Evolutionary conservation across 2,329 filamentous ascomycete species (phyloP), one percentile per base, ranked within the genome.

Genomic region (Colletotrichum sp.): DNA sequence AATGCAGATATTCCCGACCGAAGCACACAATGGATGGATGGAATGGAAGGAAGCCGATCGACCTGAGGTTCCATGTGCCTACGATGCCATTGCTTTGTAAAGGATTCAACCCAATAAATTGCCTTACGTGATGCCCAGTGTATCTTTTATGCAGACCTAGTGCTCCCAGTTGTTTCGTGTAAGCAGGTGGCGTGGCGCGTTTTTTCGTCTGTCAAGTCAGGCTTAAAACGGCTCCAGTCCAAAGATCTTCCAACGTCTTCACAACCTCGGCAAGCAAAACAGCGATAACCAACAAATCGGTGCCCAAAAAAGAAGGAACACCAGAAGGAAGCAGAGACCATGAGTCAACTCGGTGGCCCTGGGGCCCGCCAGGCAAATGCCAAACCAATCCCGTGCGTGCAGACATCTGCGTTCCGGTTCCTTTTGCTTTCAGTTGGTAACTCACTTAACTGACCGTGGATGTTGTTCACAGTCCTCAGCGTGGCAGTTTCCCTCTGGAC

Each of bases 401-500:
- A 21, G 62, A 28, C 15, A 28, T n/a, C 48, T 10, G 21, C 70
- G 34, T 13, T 26, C 38, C n/a, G 9, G 18, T n/a, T 48, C 38
- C 38, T 70, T 30, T 55, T 73, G 48, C 21, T 18, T 55, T 21
- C 62, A n/a, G 12, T 58, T 8, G 32, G 43, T 18, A 32, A 24
- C 58, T 36, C 26, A n/a, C 15, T 60, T 16, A 13, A 34, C 34
- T 64, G 43, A 66, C 30, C 34, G 26, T 55, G 24, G 62, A 48
- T 67, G 16, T 76, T 18, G 60, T 43, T 67, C 32, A 34, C 67
- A 97, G 95, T 73, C 96, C 96, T 7, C 94, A 98, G 84, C 93
- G 96, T 80, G 96, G 96, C 71, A 97, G 95, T 80, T 98, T 98
- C 82, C 96, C 96, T n/a, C 92, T 98, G 71, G 96, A 98, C 84